A percentile compares a stretch with the other conserved stretches of the same genome.
Evolutionary conservation across 306 rosid species (phyloP).

Genomic region (Quercus suber): DNA sequence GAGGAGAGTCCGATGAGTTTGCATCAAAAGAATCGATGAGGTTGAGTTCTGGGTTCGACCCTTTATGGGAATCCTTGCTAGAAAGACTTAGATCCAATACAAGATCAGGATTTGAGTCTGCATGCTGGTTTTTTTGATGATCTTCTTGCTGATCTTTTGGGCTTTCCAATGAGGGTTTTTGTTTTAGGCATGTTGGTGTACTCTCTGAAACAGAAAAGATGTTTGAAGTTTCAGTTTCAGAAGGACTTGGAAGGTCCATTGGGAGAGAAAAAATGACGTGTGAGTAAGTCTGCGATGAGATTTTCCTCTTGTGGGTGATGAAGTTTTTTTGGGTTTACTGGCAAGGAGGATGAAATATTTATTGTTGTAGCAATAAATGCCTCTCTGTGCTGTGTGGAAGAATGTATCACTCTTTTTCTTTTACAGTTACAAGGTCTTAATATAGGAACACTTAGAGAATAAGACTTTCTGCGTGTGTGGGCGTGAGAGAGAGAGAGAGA

Average conservation of each 20-base stretch:
- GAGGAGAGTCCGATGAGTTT: constrained; percentile 32
- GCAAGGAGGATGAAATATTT: constrained; percentile 17
- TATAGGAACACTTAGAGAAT: constrained; percentile 48
- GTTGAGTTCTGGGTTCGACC: constrained; percentile 58
- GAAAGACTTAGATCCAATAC: constrained; percentile 70
- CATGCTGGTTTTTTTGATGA: constrained; percentile 12
- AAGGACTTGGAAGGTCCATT: constrained; percentile 44
- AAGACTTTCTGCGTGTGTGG: constrained; percentile 28
- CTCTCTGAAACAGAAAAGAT: constrained; percentile 27
- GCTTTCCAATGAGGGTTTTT: constrained; percentile 23
- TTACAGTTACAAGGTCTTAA: constrained; percentile 78
- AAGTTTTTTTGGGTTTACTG: constrained; percentile 22
- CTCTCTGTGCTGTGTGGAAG: constrained; percentile 33
- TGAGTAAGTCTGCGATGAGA: background rate
- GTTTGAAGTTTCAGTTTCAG: constrained; percentile 50
- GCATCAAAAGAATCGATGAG: constrained; percentile 62
- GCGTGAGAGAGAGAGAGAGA: constrained; percentile 19
- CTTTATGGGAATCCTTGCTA: constrained; percentile 38
- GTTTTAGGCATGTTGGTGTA: constrained; percentile 13
- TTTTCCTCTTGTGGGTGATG: constrained; percentile 13
- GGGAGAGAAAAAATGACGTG: background rate
- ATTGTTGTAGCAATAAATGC: constrained; percentile 36
- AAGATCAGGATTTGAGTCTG: constrained; percentile 25
- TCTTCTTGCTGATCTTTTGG: constrained; percentile 20
- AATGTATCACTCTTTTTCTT: constrained; percentile 48